These are phyloP conservation scores for Eimeria necatrix DNA, from an alignment of 169 alveolate species.

Conservation along the genomic window DNA sequence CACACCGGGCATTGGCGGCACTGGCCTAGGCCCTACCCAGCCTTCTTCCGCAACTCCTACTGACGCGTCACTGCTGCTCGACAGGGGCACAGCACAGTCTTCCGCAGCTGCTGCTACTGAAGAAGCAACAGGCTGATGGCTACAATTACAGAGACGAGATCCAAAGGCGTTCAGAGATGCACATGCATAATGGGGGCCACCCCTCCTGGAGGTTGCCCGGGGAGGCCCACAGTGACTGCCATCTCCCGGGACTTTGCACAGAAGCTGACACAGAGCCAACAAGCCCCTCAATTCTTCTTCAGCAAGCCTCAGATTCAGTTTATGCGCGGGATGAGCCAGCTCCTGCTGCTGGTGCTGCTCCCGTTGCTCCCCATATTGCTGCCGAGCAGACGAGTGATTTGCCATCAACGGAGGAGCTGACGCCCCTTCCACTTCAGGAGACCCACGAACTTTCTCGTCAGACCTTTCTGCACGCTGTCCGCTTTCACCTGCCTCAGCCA, in stretches of 20 bases:
- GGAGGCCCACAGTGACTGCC: background rate
- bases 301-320: conserved; percentile 45
- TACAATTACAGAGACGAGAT: conserved; percentile 39
- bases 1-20: conserved; percentile 21
- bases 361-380: conserved; percentile 48
- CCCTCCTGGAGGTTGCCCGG: background rate
- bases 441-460: background rate
- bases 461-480: conserved; percentile 2
- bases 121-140: background rate
- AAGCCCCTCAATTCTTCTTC: conserved; percentile 62
- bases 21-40: conserved; percentile 14
- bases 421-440: conserved; percentile 2
- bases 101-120: background rate
- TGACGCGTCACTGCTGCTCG: conserved; percentile 52
- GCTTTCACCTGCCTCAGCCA: background rate
- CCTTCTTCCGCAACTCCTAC: conserved; percentile 30
- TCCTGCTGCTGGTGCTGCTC: conserved; percentile 17
- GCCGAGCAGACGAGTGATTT: background rate
- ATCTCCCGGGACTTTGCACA: conserved; percentile 41
- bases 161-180: conserved; percentile 53
- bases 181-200: conserved; percentile 58
- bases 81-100: conserved; percentile 37
- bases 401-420: conserved; percentile 4
- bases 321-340: conserved; percentile 8
- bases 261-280: conserved; percentile 61